Evolutionary conservation across 306 rosid genomes (phyloP), one percentile per base, ranked within the genome.

Genomic region (Mimosa bimucronata): DNA sequence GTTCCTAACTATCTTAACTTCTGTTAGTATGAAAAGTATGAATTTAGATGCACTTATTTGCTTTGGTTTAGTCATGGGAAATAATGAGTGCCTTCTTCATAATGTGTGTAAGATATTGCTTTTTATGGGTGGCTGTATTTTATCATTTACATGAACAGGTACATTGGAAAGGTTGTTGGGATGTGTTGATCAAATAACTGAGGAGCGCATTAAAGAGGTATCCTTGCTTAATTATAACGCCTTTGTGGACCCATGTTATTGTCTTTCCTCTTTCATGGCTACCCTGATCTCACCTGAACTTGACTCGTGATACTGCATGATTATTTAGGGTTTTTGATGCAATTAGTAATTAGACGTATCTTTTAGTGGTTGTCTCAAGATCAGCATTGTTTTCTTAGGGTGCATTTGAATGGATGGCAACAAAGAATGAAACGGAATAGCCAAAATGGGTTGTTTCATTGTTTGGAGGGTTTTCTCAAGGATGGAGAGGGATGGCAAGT

Each of bases 121-220:
- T 40, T 34, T 23, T 23, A 40, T 58, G 41, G 69, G 25, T 74
- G 23, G 48, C 23, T 53, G 26, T 38, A 57, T 38, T 61, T 79
- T 67, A 76, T 79, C 53, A 61, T 44, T 71, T 81, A 34, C 75
- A 62, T 85, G 68, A 48, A 48, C 88, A 91, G 97, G 94, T 79
- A 81, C 97, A 21, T 79, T 95, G 85, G 98, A 95, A 82, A 92
- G 83, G 85, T 79, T 95, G 87, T 84, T 95, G 89, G 89, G 83
- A 76, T 86, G 88, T 79, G 92, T 91, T 14, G 96, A 95, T 84
- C 94, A 95, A 85, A 78, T 92, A 21, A 84, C 83, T 79, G 93
- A 91, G 86, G 98, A 78, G n/a, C 97, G 97, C 79, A 86, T 95
- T 71, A 91, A 78, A 90, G 86, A 86, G 96, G 98, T 92, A 89